phyloP scores from a whole-genome alignment of 192 early-diverging fungal genomes.

The Coemansia sp. region DNA sequence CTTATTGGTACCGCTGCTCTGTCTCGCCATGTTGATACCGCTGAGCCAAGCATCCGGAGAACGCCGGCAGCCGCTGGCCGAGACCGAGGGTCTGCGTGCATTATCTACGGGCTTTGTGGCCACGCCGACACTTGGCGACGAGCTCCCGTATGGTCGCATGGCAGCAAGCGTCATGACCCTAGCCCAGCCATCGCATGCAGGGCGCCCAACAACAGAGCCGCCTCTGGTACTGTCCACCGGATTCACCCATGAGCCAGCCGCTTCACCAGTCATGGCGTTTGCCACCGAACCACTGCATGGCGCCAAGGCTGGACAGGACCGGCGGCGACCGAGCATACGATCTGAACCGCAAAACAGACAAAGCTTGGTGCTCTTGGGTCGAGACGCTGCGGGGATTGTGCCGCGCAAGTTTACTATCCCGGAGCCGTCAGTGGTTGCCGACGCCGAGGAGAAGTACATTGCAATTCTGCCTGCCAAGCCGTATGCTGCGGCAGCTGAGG shows the following conservation, averaged over 20 bases:
- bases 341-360: background rate
- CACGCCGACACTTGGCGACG: background rate
- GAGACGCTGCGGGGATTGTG: constrained; percentile 28
- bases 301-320: background rate
- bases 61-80: background rate
- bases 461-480: constrained; percentile 47
- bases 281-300: background rate
- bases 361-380: constrained; percentile 24
- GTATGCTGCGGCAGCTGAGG: constrained; percentile 14
- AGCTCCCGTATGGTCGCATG: background rate
- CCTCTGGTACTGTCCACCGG: background rate
- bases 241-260: background rate
- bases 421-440: constrained; percentile 46
- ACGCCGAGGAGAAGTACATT: constrained; percentile 37
- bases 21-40: constrained; percentile 33
- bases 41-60: constrained; percentile 11
- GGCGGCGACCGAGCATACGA: background rate
- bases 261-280: background rate
- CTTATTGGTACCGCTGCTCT: constrained; percentile 42
- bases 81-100: background rate
- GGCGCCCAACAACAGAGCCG: background rate
- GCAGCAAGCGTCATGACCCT: constrained; percentile 6
- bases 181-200: background rate
- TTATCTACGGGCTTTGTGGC: background rate
- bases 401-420: constrained; percentile 53